phyloP scores from a whole-genome alignment of 192 early-diverging fungal species.

The Backusella australiensis region DNA sequence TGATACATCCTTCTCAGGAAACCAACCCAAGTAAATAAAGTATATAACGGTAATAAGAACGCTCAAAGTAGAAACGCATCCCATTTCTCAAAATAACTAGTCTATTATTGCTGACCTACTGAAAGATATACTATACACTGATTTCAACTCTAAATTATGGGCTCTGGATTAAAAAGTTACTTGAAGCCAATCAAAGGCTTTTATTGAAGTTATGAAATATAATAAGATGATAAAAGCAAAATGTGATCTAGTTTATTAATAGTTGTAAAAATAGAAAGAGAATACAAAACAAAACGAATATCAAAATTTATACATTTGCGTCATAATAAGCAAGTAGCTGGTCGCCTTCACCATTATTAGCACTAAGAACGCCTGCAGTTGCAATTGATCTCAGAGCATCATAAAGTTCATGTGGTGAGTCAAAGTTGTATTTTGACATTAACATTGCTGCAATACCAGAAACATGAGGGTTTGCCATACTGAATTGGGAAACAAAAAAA shows the following conservation, averaged over 20 bases:
- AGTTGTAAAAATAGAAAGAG: neutral
- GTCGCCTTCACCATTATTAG: neutral
- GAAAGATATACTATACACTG: no score
- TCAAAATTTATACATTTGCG: neutral
- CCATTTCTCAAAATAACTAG: no score
- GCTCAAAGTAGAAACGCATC: no score
- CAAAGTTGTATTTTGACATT: conserved; percentile 28
- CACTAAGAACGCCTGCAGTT: conserved; percentile 13
- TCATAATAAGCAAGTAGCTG: conserved; percentile 5
- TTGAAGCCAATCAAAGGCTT: no score
- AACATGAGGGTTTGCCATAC: conserved; percentile 50
- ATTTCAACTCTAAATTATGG: no score
- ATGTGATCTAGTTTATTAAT: neutral
- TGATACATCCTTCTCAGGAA: no score
- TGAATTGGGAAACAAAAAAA: conserved; percentile 10
- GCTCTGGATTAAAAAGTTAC: no score
- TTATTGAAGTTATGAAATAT: no score
- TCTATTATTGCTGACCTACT: no score
- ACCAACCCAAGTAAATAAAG: no score
- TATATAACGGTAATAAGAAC: no score
- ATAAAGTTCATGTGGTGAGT: conserved; percentile 31
- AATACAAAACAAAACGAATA: neutral
- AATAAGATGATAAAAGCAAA: neutral
- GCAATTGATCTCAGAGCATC: conserved; percentile 12
- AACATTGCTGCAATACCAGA: conserved; percentile 46